Percentiles rank a stretch among this genome's conserved stretches.
Conservation (phyloP, 2,329 filamentous ascomycete genomes). For the Tolypocladium inflatum region DNA sequence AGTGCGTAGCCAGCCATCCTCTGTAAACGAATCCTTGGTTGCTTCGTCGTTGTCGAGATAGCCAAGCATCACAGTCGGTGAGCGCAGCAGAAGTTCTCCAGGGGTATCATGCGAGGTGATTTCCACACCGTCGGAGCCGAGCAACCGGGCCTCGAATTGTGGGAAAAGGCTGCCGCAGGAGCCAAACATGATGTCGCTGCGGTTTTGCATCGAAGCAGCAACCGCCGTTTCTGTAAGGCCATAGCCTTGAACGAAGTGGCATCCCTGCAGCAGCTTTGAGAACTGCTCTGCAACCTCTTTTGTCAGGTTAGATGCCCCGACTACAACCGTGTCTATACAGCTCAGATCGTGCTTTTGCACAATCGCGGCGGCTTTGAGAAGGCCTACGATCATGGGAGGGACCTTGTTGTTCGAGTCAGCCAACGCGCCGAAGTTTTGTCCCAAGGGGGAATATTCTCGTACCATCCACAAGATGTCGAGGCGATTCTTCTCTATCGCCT, state of each 20-base stretch:
- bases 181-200: constrained; percentile 58
- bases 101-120: constrained; percentile 54
- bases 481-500: constrained; percentile 56
- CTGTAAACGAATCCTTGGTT: constrained; percentile 7
- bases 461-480: constrained; percentile 60
- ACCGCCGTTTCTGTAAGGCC: constrained; percentile 68
- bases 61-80: constrained; percentile 62
- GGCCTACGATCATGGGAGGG: constrained; percentile 71
- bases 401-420: not conserved
- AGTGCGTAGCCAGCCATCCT: constrained; percentile 16
- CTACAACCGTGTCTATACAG: constrained; percentile 56
- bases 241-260: constrained; percentile 61
- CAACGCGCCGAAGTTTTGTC: not conserved
- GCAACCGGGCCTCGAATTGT: constrained; percentile 52
- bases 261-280: constrained; percentile 48
- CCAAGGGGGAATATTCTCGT: not conserved
- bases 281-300: constrained; percentile 61
- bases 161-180: constrained; percentile 64
- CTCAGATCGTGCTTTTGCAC: constrained; percentile 62
- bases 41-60: constrained; percentile 69
- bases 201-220: constrained; percentile 51
- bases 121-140: constrained; percentile 60
- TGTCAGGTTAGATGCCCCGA: constrained; percentile 70
- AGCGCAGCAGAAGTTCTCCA: constrained; percentile 69
- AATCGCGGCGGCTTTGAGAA: constrained; percentile 55